A percentile compares a stretch with the other conserved stretches of the same genome.
Conservation (phyloP, 805 yeast genomes). For the Wickerhamiella allomyrinae region DNA sequence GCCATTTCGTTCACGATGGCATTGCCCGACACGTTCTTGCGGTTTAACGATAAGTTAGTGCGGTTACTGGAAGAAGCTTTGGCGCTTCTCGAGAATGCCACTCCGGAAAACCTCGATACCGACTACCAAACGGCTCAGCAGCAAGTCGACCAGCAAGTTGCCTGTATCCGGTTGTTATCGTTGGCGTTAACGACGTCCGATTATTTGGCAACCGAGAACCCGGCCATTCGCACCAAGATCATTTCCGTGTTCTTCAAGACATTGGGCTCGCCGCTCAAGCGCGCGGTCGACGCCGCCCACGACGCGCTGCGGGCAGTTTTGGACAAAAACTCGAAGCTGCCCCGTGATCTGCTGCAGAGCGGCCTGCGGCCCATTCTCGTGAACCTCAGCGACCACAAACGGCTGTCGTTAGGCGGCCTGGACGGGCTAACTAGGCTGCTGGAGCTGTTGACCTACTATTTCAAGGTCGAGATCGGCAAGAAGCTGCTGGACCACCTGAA, state of each 20-base stretch:
- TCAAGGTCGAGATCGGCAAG: constrained; percentile 92
- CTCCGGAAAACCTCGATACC: constrained; percentile 69
- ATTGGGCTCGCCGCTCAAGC: constrained; percentile 66
- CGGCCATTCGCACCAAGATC: constrained; percentile 58
- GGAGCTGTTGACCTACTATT: constrained; percentile 78
- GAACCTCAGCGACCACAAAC: constrained; percentile 87
- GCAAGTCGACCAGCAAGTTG: constrained; percentile 72
- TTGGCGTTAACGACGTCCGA: constrained; percentile 67
- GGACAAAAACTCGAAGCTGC: constrained; percentile 74
- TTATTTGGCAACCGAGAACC: constrained; percentile 51
- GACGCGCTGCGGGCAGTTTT: constrained; percentile 72
- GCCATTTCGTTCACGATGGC: constrained; percentile 87
- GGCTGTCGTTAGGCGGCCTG: constrained; percentile 73
- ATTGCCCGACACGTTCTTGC: constrained; percentile 64
- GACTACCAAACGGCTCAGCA: constrained; percentile 86
- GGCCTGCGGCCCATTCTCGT: constrained; percentile 91
- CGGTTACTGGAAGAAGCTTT: constrained; percentile 78
- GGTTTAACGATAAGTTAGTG: constrained; percentile 78
- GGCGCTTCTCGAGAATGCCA: constrained; percentile 82
- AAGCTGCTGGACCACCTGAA: constrained; percentile 82
- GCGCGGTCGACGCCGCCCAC: constrained; percentile 87
- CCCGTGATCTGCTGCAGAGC: constrained; percentile 87
- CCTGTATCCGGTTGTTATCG: constrained; percentile 71
- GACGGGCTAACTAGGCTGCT: constrained; percentile 81
- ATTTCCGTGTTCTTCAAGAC: constrained; percentile 92